Evolutionary conservation across 257 asterid species (phyloP), one percentile per base, ranked within the genome.

Genomic region (Cynanchum wilfordii): DNA sequence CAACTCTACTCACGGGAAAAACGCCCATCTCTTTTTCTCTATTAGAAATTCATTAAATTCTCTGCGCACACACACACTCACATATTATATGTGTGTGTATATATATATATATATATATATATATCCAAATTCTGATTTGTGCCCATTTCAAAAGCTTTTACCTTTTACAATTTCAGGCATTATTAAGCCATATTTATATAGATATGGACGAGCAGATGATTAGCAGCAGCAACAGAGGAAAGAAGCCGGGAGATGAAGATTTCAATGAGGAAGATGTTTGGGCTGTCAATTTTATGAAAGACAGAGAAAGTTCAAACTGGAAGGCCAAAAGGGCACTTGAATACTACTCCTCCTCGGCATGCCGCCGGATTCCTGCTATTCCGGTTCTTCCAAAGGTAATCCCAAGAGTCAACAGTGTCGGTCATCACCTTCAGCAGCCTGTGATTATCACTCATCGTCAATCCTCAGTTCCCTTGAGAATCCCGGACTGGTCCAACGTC

Each of bases 251-350:
- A 33, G 78, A 51, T 8, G 88, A 73, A 76, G 87, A 85, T 13
- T 75, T 82, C 55, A 77, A 78, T 76, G 92, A 87, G 74, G 83
- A 77, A 60, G 85, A 87, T 4, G 75, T 85, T 19, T 87, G 90
- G 88, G 83, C 27, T 42, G n/a, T 52, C 47, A 12, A 20, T 50
- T 9, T 27, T 25, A 42, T 80, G 76, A 78, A 59, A 13, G 67
- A 75, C 44, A 76, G 71, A 63, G 84, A 74, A 15, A 17, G 60
- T 27, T 60, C 82, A 58, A 33, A 20, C 63, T 40, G 58, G 50
- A 74, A 63, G 59, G n/a, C 65, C 29, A 73, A 51, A 13, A 33
- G 50, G 15, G 57, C 75, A 54, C 70, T 71, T 45, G 66, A 68
- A 17, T 52, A 17, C 2, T n/a, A 20, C 9, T 68, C 80, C 5